A percentile compares a stretch with the other conserved stretches of the same genome.
phyloP scores from a whole-genome alignment of 805 yeast species.

The Pichia gijzeniarum region DNA sequence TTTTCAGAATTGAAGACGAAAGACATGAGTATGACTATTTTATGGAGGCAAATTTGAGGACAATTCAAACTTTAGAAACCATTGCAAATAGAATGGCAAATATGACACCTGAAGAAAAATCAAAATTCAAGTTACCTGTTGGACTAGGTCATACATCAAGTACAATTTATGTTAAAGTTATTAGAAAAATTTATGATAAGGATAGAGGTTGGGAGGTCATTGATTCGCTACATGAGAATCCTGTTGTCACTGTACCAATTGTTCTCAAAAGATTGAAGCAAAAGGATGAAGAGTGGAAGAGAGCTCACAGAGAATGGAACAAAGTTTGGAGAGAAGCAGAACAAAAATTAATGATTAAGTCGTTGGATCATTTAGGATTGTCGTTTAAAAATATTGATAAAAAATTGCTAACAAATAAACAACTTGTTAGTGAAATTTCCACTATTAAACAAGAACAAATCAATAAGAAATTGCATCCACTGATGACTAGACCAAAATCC shows the following conservation, averaged over 20 bases:
- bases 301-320: constrained; percentile 98
- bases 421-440: constrained; percentile 83
- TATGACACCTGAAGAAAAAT: constrained; percentile 85
- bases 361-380: constrained; percentile 90
- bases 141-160: constrained; percentile 89
- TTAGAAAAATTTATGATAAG: constrained; percentile 86
- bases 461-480: constrained; percentile 79
- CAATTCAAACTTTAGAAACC: constrained; percentile 92
- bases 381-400: constrained; percentile 97
- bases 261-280: constrained; percentile 89
- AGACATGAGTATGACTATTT: constrained; percentile 94
- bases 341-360: constrained; percentile 87
- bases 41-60: constrained; percentile 90
- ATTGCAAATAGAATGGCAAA: constrained; percentile 89
- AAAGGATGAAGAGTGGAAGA: constrained; percentile 98
- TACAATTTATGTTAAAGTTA: constrained; percentile 89
- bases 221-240: constrained; percentile 91
- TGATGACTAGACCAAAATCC: constrained; percentile 80
- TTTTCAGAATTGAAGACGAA: constrained; percentile 94
- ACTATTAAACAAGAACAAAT: constrained; percentile 87
- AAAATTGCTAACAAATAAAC: constrained; percentile 83
- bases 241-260: constrained; percentile 91
- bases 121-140: constrained; percentile 74
- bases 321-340: constrained; percentile 98
- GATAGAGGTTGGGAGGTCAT: constrained; percentile 95